phyloP scores from a whole-genome alignment of 2,329 filamentous ascomycete genomes.

The Ophiostoma triangulosporum region DNA sequence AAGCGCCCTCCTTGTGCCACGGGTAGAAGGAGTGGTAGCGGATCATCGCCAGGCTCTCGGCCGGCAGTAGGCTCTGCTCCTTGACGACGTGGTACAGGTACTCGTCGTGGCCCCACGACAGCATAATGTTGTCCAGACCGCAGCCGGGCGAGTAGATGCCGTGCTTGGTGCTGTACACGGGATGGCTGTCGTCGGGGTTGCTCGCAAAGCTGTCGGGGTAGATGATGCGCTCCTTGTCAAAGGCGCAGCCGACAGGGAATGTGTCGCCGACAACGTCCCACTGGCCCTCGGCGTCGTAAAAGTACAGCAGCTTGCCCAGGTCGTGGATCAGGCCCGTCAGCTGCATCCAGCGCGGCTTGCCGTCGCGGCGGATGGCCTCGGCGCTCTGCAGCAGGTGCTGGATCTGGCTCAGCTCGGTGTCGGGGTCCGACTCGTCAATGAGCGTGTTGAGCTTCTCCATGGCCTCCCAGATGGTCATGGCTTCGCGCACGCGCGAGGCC shows the following conservation, averaged over 20 bases:
- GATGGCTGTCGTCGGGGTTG: constrained; percentile 62
- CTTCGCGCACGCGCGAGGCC: constrained; percentile 45
- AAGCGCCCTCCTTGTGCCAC: constrained; percentile 75
- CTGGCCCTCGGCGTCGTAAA: constrained; percentile 72
- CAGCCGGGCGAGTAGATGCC: constrained; percentile 72
- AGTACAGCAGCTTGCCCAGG: constrained; percentile 66
- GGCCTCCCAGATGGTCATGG: constrained; percentile 81
- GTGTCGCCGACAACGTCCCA: constrained; percentile 90
- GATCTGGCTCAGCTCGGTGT: constrained; percentile 77
- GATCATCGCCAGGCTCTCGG: constrained; percentile 82
- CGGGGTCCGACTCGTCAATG: constrained; percentile 82
- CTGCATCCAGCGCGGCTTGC: constrained; percentile 74
- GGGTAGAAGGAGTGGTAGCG: constrained; percentile 88
- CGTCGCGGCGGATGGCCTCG: constrained; percentile 77
- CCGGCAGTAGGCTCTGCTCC: constrained; percentile 64
- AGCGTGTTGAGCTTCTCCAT: constrained; percentile 87
- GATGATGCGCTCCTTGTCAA: constrained; percentile 58
- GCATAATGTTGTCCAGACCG: constrained; percentile 76
- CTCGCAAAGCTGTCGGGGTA: constrained; percentile 62
- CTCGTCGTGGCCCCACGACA: constrained; percentile 83
- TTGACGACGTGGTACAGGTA: constrained; percentile 80
- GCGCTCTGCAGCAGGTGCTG: constrained; percentile 81
- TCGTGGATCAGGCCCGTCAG: constrained; percentile 66
- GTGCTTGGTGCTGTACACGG: constrained; percentile 59
- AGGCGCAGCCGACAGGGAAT: constrained; percentile 65